Conservation (phyloP, 805 yeast species). For the Candida tallmaniae region DNA sequence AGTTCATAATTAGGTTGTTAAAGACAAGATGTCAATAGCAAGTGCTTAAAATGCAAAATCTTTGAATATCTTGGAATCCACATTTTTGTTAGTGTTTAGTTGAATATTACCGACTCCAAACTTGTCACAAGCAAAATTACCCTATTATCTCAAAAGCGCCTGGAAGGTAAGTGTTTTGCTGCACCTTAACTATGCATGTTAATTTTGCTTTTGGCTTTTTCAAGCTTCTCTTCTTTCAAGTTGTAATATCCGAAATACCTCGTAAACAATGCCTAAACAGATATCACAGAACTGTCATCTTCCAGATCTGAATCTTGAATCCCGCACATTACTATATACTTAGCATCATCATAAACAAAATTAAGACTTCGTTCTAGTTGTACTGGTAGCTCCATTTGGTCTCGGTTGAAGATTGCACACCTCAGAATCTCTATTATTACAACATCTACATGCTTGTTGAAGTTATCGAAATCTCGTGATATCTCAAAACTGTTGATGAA, state of each 20-base stretch:
- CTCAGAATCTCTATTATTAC: constrained; percentile 26
- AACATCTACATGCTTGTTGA: constrained; percentile 13
- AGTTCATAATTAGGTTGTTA: no score
- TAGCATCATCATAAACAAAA: constrained; percentile 21
- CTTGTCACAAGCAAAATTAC: no score
- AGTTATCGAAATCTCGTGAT: constrained; percentile 9
- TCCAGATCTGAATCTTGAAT: background rate
- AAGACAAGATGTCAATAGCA: no score
- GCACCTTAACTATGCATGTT: background rate
- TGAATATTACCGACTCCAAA: no score
- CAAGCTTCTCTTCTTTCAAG: background rate
- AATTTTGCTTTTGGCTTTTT: no score
- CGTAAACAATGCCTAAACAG: background rate
- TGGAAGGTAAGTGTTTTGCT: no score
- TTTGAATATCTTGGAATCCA: no score
- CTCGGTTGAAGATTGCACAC: constrained; percentile 28
- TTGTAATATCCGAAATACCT: background rate
- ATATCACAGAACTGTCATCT: no score
- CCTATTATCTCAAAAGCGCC: no score
- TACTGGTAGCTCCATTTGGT: constrained; percentile 19
- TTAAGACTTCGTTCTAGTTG: constrained; percentile 16
- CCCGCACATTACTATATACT: constrained; percentile 1
- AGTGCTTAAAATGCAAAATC: no score
- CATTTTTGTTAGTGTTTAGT: no score
- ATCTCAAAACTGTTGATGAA: constrained; percentile 16